Evolutionary conservation across 805 yeast genomes (phyloP).

Genomic region (Cephaloascus fragrans): DNA sequence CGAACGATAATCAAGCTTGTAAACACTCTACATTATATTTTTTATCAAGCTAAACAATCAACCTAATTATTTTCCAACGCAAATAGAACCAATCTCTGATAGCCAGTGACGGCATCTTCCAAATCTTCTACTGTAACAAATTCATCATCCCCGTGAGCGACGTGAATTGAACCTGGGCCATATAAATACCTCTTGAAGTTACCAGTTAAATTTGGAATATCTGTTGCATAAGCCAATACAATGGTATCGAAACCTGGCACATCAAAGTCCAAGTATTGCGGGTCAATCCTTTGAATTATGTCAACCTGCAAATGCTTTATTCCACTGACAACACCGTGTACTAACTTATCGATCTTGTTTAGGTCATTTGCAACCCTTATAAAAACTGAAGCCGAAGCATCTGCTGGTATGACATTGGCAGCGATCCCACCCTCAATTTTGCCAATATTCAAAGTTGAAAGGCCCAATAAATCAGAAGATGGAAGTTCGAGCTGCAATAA

Average conservation of each 20-base stretch:
- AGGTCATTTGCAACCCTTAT: conserved; percentile 46
- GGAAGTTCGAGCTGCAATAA: conserved; percentile 39
- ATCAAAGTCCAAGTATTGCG: conserved; percentile 42
- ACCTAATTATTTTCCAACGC: conserved; percentile 6
- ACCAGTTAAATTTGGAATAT: conserved; percentile 17
- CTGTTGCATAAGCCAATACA: conserved; percentile 40
- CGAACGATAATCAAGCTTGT: too few species aligned
- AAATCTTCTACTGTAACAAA: conserved; percentile 19
- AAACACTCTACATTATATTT: too few species aligned
- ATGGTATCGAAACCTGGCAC: conserved; percentile 57
- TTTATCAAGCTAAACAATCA: too few species aligned
- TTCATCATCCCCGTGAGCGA: conserved; percentile 24
- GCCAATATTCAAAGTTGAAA: conserved; percentile 56
- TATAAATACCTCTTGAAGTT: conserved; percentile 17
- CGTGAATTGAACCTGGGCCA: conserved; percentile 26
- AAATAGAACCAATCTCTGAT: conserved; percentile 29
- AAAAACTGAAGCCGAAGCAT: conserved; percentile 37
- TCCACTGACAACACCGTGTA: conserved; percentile 22
- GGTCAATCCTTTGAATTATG: conserved; percentile 16
- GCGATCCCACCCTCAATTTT: conserved; percentile 53
- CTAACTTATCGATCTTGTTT: conserved; percentile 21
- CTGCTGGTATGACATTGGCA: conserved; percentile 53
- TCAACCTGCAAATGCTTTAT: conserved; percentile 13
- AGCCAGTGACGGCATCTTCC: conserved; percentile 31
- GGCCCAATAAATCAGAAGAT: conserved; percentile 41